These are phyloP conservation scores for Westerdykella ornata DNA, from an alignment of 2,329 filamentous ascomycete species.

Conservation along the genomic window DNA sequence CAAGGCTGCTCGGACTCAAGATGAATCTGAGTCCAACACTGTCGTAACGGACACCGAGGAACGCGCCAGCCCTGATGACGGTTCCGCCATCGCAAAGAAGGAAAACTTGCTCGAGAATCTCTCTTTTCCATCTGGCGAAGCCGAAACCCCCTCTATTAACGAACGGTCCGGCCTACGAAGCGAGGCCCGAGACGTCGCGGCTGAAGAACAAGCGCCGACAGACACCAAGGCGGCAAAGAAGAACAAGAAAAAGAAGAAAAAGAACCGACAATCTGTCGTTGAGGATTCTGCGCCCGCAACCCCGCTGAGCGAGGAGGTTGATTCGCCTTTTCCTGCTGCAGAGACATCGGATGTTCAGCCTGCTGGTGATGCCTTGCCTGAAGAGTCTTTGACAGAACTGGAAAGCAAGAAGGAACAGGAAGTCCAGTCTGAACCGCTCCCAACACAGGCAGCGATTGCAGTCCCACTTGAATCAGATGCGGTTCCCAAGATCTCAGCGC, in stretches of 20 bases:
- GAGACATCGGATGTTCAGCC: background rate
- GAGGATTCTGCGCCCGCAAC: constrained; percentile 9
- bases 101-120: background rate
- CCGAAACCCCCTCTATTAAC: background rate
- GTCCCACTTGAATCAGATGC: background rate
- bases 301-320: background rate
- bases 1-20: no score
- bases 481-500: background rate
- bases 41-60: no score
- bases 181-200: background rate
- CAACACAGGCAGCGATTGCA: background rate
- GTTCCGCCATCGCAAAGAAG: background rate
- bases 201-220: background rate
- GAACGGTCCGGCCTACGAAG: background rate
- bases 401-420: no score
- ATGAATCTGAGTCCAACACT: no score
- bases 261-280: constrained; percentile 9
- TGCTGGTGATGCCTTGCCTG: background rate
- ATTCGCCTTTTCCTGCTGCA: background rate
- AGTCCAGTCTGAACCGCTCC: background rate
- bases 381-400: no score
- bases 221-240: constrained; percentile 1
- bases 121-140: background rate
- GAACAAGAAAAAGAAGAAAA: constrained; percentile 15
- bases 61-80: background rate